phyloP scores from a whole-genome alignment of 2,329 filamentous ascomycete genomes.

The Metarhizium robertsii region DNA sequence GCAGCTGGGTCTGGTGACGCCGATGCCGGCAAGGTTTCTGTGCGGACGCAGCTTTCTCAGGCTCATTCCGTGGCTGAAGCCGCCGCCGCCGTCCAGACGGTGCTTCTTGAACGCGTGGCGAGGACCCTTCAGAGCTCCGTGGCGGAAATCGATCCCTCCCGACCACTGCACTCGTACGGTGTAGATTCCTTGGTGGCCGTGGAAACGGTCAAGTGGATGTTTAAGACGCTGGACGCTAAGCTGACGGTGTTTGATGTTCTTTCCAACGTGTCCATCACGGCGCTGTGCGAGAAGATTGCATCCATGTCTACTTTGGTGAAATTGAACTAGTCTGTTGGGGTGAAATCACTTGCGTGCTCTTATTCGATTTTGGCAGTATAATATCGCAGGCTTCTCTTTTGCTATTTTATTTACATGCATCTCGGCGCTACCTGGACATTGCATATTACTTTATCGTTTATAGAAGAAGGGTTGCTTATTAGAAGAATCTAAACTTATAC shows the following conservation, averaged over 20 bases:
- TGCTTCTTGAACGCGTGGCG: neutral
- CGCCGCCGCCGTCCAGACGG: neutral
- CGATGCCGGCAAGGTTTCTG: neutral
- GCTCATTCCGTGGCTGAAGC: neutral
- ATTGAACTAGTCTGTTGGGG: neutral
- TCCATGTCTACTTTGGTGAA: neutral
- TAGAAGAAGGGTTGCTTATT: too few relatives aligned
- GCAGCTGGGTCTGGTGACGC: neutral
- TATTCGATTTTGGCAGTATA: too few relatives aligned
- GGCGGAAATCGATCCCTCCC: conserved; percentile 3
- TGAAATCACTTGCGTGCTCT: too few relatives aligned
- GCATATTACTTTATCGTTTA: too few relatives aligned
- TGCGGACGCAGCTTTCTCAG: neutral
- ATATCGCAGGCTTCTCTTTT: too few relatives aligned
- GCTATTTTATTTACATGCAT: too few relatives aligned
- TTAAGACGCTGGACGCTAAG: conserved; percentile 23
- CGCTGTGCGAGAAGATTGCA: neutral
- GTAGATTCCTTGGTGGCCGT: conserved; percentile 33
- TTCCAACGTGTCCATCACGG: neutral
- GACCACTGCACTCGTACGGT: conserved; percentile 15
- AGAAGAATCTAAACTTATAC: too few relatives aligned
- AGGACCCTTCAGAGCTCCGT: neutral
- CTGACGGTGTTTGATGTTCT: neutral
- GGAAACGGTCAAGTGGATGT: conserved; percentile 8
- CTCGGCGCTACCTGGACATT: too few relatives aligned